Percentiles rank a stretch among this genome's conserved stretches.
Evolutionary conservation across 306 rosid species (phyloP).

Genomic region (Betula pendula): DNA sequence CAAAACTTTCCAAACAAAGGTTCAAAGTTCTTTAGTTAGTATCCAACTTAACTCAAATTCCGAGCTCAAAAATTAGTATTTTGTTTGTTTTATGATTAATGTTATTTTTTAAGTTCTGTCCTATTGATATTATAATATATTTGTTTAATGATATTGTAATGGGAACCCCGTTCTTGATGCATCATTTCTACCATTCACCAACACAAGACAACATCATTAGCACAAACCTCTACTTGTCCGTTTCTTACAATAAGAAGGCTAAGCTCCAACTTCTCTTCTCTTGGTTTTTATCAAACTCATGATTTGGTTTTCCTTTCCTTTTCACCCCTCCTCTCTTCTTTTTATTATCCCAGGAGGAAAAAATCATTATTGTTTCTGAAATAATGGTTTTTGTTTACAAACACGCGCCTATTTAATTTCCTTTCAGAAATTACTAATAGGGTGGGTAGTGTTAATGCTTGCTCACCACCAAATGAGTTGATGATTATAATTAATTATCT

Average conservation of each 20-base stretch:
- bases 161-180: constrained; percentile 72
- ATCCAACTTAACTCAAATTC: neutral
- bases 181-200: constrained; percentile 82
- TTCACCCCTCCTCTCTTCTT: constrained; percentile 24
- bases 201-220: constrained; percentile 92
- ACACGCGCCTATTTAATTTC: constrained; percentile 72
- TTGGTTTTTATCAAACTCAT: constrained; percentile 64
- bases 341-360: constrained; percentile 25
- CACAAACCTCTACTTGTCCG: constrained; percentile 67
- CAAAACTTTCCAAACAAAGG: constrained; percentile 11
- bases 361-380: constrained; percentile 48
- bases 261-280: constrained; percentile 37
- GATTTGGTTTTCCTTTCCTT: constrained; percentile 43
- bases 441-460: constrained; percentile 43
- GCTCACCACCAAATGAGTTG: constrained; percentile 81
- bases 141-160: constrained; percentile 34
- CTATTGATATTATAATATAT: neutral
- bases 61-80: constrained; percentile 13
- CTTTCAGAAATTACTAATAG: constrained; percentile 18
- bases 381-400: constrained; percentile 51
- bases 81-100: constrained; percentile 32
- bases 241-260: constrained; percentile 44
- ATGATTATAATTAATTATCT: constrained; percentile 81
- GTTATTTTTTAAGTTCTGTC: neutral
- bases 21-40: neutral